Base-by-base conservation (phyloP, 2,329 filamentous ascomycete genomes). In the Keithomyces neogunnii region DNA sequence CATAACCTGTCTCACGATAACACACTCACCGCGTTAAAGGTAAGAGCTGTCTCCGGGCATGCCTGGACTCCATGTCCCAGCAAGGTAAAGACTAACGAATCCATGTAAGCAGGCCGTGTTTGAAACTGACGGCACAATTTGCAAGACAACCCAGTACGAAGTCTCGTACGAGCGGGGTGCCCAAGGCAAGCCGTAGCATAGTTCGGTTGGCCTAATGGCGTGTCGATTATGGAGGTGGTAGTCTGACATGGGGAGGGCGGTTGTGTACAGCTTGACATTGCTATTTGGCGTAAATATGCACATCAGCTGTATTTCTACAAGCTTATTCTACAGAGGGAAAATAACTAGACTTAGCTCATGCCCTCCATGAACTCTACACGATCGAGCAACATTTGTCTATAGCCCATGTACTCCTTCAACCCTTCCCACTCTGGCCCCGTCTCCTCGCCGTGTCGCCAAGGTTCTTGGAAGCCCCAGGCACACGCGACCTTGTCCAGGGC, bases 381-480 rank as follows among this genome's bases (percentile, higher is more conserved):
- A 69, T 99, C 93, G 49, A 99, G 72, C 58, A 95, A 78, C 92
- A 97, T 96, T 31, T 88, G 86, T 63, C 87, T 85, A 62, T 86
- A 77, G 38, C 88, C 82, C 60, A 90, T 82, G 70, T 89, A 93
- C 70, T 96, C 88, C 58, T 85, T 82, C 56, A 99, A 73, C 33
- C 79, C 81, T 60, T 95, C 86, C 89, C 93, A 99, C 56, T 96
- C 92, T 49, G 83, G 78, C 0, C 93, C 92, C 57, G 90, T 87
- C 70, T 99, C 93, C 64, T 96, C 90, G 1, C 93, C 93, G 63
- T 88, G 80, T 64, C 85, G 83, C 73, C 81, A 84, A 31, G 75
- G 69, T 65, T 96, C 88, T 61, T 86, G 85, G 70, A 96, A 99
- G 0, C 93, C 93, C 89, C 93, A 99, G 0, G 89, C 86, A 57